A percentile compares a stretch with the other conserved stretches of the same genome.
These are phyloP conservation scores for Ustilaginoidea virens DNA, from an alignment of 2,329 filamentous ascomycete genomes.

Conservation along the genomic window DNA sequence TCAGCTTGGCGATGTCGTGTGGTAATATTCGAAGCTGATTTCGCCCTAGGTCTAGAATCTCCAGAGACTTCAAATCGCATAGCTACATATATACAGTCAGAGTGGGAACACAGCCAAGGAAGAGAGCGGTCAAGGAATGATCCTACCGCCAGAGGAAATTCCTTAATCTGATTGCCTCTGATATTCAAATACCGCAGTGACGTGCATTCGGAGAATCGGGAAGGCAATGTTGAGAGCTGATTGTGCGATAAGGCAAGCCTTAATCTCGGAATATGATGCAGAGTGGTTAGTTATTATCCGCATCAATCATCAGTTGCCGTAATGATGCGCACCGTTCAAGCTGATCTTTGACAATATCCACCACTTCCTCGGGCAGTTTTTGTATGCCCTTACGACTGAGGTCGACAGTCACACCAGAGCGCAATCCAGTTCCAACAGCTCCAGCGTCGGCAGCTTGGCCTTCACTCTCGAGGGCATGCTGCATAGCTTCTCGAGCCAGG, in stretches of 20 bases:
- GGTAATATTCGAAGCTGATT: slow-evolving; percentile 72
- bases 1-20: slow-evolving; percentile 62
- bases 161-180: slow-evolving; percentile 56
- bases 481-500: slow-evolving; percentile 52
- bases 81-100: slow-evolving; percentile 38
- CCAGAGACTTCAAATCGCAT: slow-evolving; percentile 69
- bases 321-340: slow-evolving; percentile 46
- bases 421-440: slow-evolving; percentile 42
- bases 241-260: slow-evolving; percentile 76
- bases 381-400: slow-evolving; percentile 61
- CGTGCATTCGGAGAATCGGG: slow-evolving; percentile 59
- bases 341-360: slow-evolving; percentile 59
- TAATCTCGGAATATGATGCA: too few relatives aligned
- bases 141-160: slow-evolving; percentile 40
- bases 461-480: slow-evolving; percentile 49
- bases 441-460: slow-evolving; percentile 46
- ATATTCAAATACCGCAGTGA: slow-evolving; percentile 70
- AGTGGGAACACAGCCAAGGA: slow-evolving; percentile 6
- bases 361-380: slow-evolving; percentile 55
- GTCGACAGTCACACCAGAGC: slow-evolving; percentile 63
- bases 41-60: slow-evolving; percentile 83
- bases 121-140: slow-evolving; percentile 4
- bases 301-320: too few relatives aligned
- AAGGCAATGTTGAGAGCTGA: slow-evolving; percentile 52
- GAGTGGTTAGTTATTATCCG: background rate